A percentile compares a stretch with the other conserved stretches of the same genome.
Conservation (phyloP, 179 eudicot species). For the Amaranthus tricolor region DNA sequence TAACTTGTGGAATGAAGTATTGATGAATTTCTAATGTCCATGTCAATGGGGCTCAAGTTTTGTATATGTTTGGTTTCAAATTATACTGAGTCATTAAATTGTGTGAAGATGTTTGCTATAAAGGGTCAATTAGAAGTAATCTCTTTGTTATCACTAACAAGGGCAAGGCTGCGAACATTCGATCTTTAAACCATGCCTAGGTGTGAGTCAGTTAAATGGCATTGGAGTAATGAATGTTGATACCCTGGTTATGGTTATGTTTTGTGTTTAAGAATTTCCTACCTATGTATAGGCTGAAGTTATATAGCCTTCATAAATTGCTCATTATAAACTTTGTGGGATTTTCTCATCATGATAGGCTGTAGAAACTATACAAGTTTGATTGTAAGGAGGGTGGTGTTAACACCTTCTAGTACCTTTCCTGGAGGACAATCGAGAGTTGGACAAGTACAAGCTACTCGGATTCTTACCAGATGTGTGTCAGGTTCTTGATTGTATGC, state of each 20-base stretch:
- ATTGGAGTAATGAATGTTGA: not conserved
- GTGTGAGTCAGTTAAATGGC: too few relatives aligned
- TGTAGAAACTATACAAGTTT: constrained; percentile 37
- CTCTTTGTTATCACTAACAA: too few relatives aligned
- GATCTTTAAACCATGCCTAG: not conserved
- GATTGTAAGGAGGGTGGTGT: constrained; percentile 29
- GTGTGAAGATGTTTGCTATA: not conserved
- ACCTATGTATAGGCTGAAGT: not conserved
- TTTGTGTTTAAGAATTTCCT: not conserved
- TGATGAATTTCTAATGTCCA: too few relatives aligned
- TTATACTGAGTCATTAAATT: not conserved
- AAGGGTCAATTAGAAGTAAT: too few relatives aligned
- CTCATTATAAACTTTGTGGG: not conserved
- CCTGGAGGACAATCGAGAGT: constrained; percentile 19
- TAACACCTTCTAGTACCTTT: constrained; percentile 32
- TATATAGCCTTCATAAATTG: not conserved
- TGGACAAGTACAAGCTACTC: constrained; percentile 24
- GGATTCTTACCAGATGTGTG: constrained; percentile 37
- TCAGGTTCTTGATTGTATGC: constrained; percentile 49
- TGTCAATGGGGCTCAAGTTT: too few relatives aligned
- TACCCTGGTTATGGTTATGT: not conserved
- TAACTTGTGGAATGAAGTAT: too few relatives aligned
- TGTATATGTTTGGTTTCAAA: too few relatives aligned
- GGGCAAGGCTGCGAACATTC: too few relatives aligned
- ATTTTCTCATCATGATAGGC: constrained; percentile 29